Evolutionary conservation across 129 eudicot genomes (phyloP).

Genomic region (Oenanthe sinensis): DNA sequence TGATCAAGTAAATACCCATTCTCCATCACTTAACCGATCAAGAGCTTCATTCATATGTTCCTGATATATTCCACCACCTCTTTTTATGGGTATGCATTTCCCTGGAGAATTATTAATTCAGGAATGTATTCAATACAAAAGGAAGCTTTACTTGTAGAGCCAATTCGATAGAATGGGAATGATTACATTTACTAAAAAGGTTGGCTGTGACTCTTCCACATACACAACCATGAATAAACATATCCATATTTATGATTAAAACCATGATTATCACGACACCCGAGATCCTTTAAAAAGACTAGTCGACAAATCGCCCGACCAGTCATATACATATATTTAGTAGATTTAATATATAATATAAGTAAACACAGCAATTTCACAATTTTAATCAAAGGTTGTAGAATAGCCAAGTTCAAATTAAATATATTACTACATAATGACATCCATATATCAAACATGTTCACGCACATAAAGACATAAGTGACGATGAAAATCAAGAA

Average conservation of each 20-base stretch:
- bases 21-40: slow-evolving; percentile 75
- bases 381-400: too few species aligned
- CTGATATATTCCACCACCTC: slow-evolving; percentile 96
- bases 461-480: too few species aligned
- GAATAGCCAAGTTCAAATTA: too few species aligned
- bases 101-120: slow-evolving; percentile 43
- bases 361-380: too few species aligned
- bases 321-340: too few species aligned
- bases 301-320: too few species aligned
- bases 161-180: slow-evolving; percentile 5
- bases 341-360: too few species aligned
- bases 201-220: not conserved
- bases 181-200: not conserved
- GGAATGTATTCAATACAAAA: not conserved
- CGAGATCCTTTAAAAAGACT: too few species aligned
- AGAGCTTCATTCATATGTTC: slow-evolving; percentile 97
- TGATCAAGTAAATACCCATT: slow-evolving; percentile 53
- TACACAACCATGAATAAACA: not conserved
- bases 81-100: slow-evolving; percentile 92
- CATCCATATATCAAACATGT: too few species aligned
- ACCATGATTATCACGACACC: too few species aligned
- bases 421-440: too few species aligned
- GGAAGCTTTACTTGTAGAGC: not conserved
- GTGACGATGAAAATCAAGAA: too few species aligned
- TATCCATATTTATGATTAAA: not conserved